Evolutionary conservation across 2,329 filamentous ascomycete species (phyloP).

Genomic region (Colletotrichum euphorbiae): DNA sequence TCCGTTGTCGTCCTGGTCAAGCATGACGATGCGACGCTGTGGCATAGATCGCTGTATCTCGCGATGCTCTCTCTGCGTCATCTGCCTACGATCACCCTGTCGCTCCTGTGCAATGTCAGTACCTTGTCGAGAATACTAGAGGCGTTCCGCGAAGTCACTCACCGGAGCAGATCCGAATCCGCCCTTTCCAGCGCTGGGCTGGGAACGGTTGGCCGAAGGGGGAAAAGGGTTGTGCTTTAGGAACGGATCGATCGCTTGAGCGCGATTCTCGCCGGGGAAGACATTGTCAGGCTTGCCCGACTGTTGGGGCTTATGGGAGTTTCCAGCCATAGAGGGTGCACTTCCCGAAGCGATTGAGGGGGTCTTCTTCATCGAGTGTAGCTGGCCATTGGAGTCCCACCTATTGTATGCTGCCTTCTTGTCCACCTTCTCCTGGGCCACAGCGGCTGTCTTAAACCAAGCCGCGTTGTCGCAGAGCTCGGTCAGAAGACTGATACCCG

Average conservation of each 20-base stretch:
- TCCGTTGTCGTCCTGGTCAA: neutral
- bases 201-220: too few relatives aligned
- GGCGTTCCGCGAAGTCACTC: neutral
- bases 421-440: neutral
- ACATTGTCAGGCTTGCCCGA: neutral
- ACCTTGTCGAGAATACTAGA: neutral
- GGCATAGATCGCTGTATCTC: constrained; percentile 21
- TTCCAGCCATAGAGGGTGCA: neutral
- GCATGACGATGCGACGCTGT: neutral
- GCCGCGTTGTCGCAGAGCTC: neutral
- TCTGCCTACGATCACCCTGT: constrained; percentile 29
- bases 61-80: constrained; percentile 28
- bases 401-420: constrained; percentile 39
- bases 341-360: constrained; percentile 39
- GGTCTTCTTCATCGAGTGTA: constrained; percentile 42
- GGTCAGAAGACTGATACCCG: neutral
- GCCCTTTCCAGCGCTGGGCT: neutral
- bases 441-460: neutral
- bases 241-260: neutral
- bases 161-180: constrained; percentile 19
- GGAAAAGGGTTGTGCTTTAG: too few relatives aligned
- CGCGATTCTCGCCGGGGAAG: neutral
- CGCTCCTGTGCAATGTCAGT: constrained; percentile 3
- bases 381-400: constrained; percentile 46
- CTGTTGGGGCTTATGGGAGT: neutral